Conservation (phyloP, 805 yeast genomes). For the Cyberlindnera galapagoensis region DNA sequence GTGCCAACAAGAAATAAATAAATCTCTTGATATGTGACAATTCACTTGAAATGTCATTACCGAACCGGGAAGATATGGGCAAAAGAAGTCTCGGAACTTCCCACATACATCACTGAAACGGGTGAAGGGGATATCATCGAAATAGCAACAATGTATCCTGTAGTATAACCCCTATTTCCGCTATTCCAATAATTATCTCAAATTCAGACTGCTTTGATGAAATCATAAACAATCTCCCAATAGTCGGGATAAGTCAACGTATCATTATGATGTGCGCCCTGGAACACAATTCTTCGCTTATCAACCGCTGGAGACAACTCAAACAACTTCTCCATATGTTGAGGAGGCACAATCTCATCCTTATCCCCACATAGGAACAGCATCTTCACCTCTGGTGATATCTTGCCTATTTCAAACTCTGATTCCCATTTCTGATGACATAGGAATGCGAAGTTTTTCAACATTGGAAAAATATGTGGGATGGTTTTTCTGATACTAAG, state of each 20-base stretch:
- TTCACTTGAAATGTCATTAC: too few species aligned
- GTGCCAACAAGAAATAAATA: too few species aligned
- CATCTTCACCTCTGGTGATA: conserved; percentile 54
- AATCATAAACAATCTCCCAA: conserved; percentile 63
- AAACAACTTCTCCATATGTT: conserved; percentile 62
- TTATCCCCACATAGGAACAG: conserved; percentile 64
- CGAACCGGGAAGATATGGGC: too few species aligned
- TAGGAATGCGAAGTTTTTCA: conserved; percentile 47
- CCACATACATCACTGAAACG: too few species aligned
- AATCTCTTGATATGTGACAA: too few species aligned
- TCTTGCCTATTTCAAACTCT: conserved; percentile 46
- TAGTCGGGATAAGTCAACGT: conserved; percentile 70
- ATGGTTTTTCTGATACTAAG: conserved; percentile 64
- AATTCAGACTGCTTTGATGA: conserved; percentile 32
- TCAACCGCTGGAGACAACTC: conserved; percentile 41
- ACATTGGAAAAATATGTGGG: conserved; percentile 67
- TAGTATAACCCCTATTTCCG: too few species aligned
- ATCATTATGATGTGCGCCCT: conserved; percentile 73
- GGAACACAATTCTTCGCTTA: conserved; percentile 51
- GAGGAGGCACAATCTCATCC: conserved; percentile 92
- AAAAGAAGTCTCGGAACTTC: too few species aligned
- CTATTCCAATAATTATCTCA: too few species aligned
- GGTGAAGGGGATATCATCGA: too few species aligned
- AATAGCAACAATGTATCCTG: too few species aligned
- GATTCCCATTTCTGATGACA: conserved; percentile 85